A percentile compares a stretch with the other conserved stretches of the same genome.
phyloP scores from a whole-genome alignment of 495 filamentous ascomycete species.

The Talaromyces stipitatus region DNA sequence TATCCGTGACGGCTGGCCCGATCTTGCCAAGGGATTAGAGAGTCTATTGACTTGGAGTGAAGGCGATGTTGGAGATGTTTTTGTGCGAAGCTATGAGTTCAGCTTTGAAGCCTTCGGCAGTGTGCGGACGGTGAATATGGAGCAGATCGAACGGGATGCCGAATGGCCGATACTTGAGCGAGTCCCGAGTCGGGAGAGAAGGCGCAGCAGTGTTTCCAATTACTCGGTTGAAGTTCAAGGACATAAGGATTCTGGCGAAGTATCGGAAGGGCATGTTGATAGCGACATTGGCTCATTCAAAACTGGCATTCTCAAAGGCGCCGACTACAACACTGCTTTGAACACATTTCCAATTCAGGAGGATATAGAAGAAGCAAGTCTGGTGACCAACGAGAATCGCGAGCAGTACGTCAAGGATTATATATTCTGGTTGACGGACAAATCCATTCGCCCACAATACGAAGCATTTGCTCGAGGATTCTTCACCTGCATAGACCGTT shows the following conservation, averaged over 20 bases:
- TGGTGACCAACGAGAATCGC: constrained; percentile 72
- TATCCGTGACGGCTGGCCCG: constrained; percentile 84
- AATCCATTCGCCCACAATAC: constrained; percentile 69
- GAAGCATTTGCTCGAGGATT: constrained; percentile 80
- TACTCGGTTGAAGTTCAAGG: constrained; percentile 10
- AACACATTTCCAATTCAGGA: neutral
- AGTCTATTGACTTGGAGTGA: constrained; percentile 67
- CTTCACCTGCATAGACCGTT: constrained; percentile 61
- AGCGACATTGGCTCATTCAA: constrained; percentile 3
- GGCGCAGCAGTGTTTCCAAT: constrained; percentile 4
- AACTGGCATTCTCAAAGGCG: constrained; percentile 6
- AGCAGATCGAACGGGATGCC: constrained; percentile 27
- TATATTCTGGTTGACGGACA: constrained; percentile 73
- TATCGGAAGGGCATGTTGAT: neutral
- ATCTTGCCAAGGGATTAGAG: constrained; percentile 64
- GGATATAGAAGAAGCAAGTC: constrained; percentile 24
- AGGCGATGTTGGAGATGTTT: constrained; percentile 73
- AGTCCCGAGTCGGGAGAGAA: constrained; percentile 1
- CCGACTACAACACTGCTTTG: constrained; percentile 2
- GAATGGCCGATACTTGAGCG: constrained; percentile 24
- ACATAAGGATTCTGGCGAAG: constrained; percentile 8
- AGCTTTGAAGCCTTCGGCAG: constrained; percentile 63
- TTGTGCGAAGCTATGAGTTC: constrained; percentile 76
- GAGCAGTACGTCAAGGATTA: constrained; percentile 79
- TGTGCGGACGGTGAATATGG: constrained; percentile 49